Conservation (phyloP, 495 filamentous ascomycete species). For the Hyphodiscus hymeniophilus region DNA sequence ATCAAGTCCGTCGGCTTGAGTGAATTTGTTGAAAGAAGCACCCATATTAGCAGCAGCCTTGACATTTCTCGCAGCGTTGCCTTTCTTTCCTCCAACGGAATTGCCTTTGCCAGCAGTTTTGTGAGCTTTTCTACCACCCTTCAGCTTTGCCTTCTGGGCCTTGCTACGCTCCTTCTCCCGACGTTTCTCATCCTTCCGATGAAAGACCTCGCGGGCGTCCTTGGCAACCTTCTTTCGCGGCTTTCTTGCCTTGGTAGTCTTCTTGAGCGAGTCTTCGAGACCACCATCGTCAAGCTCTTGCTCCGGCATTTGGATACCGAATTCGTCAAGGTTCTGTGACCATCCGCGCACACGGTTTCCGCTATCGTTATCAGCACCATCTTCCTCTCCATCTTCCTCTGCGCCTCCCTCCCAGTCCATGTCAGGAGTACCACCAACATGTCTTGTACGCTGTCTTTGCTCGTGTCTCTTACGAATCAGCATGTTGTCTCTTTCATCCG, state of each 20-base stretch:
- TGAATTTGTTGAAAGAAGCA: not conserved
- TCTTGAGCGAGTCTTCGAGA: not conserved
- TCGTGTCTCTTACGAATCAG: not conserved
- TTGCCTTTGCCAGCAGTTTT: not conserved
- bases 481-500: not conserved
- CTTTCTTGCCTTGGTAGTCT: conserved; percentile 9
- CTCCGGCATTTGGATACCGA: not conserved
- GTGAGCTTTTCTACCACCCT: not conserved
- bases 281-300: conserved; percentile 3
- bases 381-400: not conserved
- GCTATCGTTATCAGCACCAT: not conserved
- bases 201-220: conserved; percentile 10
- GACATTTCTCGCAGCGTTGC: not conserved
- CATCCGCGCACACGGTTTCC: not conserved
- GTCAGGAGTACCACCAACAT: not conserved
- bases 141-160: conserved; percentile 10
- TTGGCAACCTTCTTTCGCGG: conserved; percentile 8
- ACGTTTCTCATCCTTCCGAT: not conserved
- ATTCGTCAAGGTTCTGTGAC: not conserved
- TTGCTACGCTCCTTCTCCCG: conserved; percentile 12
- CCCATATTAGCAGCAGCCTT: not conserved
- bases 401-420: not conserved
- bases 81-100: conserved; percentile 1
- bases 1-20: not conserved
- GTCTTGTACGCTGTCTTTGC: not conserved